phyloP scores from a whole-genome alignment of 805 yeast genomes.

The Saccharomycopsis guyanensis region DNA sequence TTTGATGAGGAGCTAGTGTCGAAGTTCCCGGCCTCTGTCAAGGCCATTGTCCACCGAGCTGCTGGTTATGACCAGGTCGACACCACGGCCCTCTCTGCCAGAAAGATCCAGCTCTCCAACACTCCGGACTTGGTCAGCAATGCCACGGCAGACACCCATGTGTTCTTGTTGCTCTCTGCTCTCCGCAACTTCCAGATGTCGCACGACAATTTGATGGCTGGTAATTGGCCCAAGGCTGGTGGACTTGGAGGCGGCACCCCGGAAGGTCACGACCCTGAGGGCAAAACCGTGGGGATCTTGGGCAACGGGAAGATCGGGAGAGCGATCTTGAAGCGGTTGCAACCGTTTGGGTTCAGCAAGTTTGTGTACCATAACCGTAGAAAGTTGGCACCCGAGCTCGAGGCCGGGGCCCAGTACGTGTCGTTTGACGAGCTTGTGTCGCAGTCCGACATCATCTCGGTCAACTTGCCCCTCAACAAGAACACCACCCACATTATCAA shows the following conservation, averaged over 20 bases:
- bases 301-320: constrained; percentile 93
- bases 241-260: constrained; percentile 52
- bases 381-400: constrained; percentile 51
- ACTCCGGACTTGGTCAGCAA: constrained; percentile 59
- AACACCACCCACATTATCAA: constrained; percentile 65
- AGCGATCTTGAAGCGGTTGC: constrained; percentile 61
- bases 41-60: constrained; percentile 53
- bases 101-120: constrained; percentile 58
- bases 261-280: constrained; percentile 68
- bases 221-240: constrained; percentile 54
- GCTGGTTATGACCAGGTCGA: constrained; percentile 77
- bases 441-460: constrained; percentile 60
- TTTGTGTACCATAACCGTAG: constrained; percentile 68
- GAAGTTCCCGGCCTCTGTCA: constrained; percentile 46
- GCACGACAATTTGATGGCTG: constrained; percentile 42
- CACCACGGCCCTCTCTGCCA: constrained; percentile 40
- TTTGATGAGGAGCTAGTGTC: constrained; percentile 55
- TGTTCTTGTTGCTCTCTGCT: constrained; percentile 54
- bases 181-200: constrained; percentile 62
- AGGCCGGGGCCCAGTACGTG: constrained; percentile 63
- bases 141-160: constrained; percentile 68
- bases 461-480: constrained; percentile 71
- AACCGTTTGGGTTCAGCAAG: constrained; percentile 69
- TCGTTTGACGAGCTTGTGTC: constrained; percentile 59
- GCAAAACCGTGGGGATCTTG: constrained; percentile 67